Evolutionary conservation across 805 yeast genomes (phyloP), one percentile per base, ranked within the genome.

Genomic region (Starmerella tilneyi): DNA sequence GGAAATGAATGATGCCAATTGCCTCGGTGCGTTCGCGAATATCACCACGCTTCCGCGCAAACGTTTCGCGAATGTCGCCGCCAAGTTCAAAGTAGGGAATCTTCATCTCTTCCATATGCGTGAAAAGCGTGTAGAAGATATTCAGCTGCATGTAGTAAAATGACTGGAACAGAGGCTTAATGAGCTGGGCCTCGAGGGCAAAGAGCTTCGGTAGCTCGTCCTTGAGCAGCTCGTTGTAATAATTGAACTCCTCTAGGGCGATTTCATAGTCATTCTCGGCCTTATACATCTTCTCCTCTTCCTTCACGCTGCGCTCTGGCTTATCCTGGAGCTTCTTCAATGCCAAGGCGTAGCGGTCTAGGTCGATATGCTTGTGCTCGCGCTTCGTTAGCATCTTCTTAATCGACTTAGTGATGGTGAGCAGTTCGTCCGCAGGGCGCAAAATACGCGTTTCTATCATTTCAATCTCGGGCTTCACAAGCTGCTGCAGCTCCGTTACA

Each of bases 71-170:
- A 51, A 92, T 83, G 61, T 86, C 97, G 36, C 83, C 72, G 41
- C 76, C 70, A 60, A 92, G 70, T 62, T 92, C 94, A 65, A 92
- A 92, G 67, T 92, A 92, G 13, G 96, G 96, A 54, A 92, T 92
- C 68, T 92, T 86, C 83, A 89, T 79, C 61, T 84, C 94, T 66
- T 89, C 95, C 84, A 89, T 84, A 57, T 83, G 76, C 60, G 74
- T 81, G 69, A 84, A 88, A 51, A 92, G 70, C 1, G 96, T 86
- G 72, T 92, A 92, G 65, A 88, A 92, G 47, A 92, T 85, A 69
- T 92, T 92, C 70, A 92, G 75, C 69, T 92, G 98, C 97, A 92
- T 92, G 72, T 78, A 92, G 67, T 92, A 92, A 64, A 92, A 80
- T 45, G 94, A 81, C 57, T 89, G 92, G 67, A 92, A 92, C 57